These are phyloP conservation scores for Linderniella brevidens DNA, from an alignment of 257 asterid species.

Conservation along the genomic window DNA sequence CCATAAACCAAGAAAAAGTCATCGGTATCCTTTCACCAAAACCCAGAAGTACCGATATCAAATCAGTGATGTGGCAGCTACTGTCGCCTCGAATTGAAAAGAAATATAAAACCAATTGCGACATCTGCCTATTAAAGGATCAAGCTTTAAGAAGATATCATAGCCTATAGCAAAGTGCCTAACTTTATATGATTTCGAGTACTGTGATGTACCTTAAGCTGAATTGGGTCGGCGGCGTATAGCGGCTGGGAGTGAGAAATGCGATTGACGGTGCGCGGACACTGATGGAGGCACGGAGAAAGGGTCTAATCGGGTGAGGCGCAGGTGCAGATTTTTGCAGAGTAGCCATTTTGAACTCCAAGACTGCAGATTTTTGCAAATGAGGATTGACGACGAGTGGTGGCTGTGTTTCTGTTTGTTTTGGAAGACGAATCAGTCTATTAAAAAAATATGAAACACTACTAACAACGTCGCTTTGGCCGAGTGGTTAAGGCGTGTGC, in stretches of 20 bases:
- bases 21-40: no score
- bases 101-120: no score
- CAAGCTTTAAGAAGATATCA: no score
- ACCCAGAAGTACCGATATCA: no score
- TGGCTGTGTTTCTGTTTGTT: neutral
- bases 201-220: no score
- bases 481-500: conserved; percentile 74
- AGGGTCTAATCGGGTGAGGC: conserved; percentile 12
- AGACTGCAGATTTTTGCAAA: neutral
- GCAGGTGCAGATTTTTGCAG: conserved; percentile 12
- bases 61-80: no score
- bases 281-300: conserved; percentile 18
- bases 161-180: no score
- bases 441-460: neutral
- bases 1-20: no score
- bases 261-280: conserved; percentile 6
- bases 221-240: neutral
- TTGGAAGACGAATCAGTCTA: no score
- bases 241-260: neutral
- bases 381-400: neutral
- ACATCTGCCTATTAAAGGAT: no score
- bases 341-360: conserved; percentile 17
- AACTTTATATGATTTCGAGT: no score
- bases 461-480: conserved; percentile 38
- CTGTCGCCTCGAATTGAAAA: no score